Evolutionary conservation across 2,329 filamentous ascomycete species (phyloP).

Genomic region (Fusarium sp.): DNA sequence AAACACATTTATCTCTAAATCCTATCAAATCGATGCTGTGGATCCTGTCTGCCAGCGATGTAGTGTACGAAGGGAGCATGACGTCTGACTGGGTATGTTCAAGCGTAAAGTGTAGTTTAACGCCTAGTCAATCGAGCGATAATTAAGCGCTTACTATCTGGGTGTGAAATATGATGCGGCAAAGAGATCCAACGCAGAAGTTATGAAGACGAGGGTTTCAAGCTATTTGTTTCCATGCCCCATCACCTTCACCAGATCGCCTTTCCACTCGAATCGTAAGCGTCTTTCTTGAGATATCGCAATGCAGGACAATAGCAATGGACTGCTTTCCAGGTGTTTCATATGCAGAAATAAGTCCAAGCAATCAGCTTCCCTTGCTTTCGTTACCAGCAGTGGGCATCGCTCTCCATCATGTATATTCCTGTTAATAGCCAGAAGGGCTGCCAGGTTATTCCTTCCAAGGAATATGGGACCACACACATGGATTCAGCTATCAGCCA

Average conservation of each 20-base stretch:
- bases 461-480: not conserved
- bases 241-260: not conserved
- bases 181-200: not conserved
- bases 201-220: not conserved
- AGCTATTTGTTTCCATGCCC: not conserved
- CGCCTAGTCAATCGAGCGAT: too few relatives aligned
- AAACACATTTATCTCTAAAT: not conserved
- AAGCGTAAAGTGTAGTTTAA: too few relatives aligned
- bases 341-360: not conserved
- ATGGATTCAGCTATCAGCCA: not conserved
- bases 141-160: too few relatives aligned
- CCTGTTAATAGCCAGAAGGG: not conserved
- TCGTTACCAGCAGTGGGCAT: not conserved
- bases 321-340: not conserved
- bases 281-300: not conserved
- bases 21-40: too few relatives aligned
- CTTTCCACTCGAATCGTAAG: not conserved
- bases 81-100: too few relatives aligned
- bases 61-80: too few relatives aligned
- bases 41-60: too few relatives aligned
- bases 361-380: not conserved
- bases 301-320: not conserved
- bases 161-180: too few relatives aligned
- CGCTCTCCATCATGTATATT: not conserved
- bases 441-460: not conserved